Conservation (phyloP, 306 rosid genomes). For the Cyclanthera cordifolia region DNA sequence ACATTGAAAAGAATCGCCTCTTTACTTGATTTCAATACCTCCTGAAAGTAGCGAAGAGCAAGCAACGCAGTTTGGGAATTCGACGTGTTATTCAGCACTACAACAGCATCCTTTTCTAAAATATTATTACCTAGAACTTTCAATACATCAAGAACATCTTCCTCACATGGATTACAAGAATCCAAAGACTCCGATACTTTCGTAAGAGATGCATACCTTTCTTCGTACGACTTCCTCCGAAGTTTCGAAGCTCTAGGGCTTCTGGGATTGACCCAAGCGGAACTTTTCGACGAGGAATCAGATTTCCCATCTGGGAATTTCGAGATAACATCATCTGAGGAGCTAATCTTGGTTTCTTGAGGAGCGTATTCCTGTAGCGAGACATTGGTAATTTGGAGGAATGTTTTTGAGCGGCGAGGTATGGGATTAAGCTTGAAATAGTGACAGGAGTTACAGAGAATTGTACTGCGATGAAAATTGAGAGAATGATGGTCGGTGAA, state of each 20-base stretch:
- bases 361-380: constrained; percentile 43
- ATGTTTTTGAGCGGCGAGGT: constrained; percentile 19
- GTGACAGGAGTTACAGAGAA: constrained; percentile 15
- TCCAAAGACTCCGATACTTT: constrained; percentile 45
- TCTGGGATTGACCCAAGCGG: constrained; percentile 80
- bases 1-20: constrained; percentile 56
- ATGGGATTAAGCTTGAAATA: constrained; percentile 19
- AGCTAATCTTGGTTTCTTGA: constrained; percentile 18
- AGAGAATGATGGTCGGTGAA: constrained; percentile 34
- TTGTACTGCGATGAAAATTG: constrained; percentile 19
- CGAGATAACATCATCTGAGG: constrained; percentile 10
- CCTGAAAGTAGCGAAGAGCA: constrained; percentile 40
- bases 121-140: constrained; percentile 28
- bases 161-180: constrained; percentile 29
- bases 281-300: constrained; percentile 28
- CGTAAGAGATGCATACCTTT: constrained; percentile 44
- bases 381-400: constrained; percentile 41
- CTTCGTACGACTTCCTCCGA: constrained; percentile 37
- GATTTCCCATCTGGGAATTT: constrained; percentile 29
- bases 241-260: constrained; percentile 73
- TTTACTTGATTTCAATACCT: constrained; percentile 21
- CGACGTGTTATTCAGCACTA: constrained; percentile 41
- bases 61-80: constrained; percentile 41
- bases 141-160: constrained; percentile 33
- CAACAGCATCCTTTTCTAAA: constrained; percentile 40